phyloP scores from a whole-genome alignment of 2,329 filamentous ascomycete species.

The Orbilia ellipsospora region DNA sequence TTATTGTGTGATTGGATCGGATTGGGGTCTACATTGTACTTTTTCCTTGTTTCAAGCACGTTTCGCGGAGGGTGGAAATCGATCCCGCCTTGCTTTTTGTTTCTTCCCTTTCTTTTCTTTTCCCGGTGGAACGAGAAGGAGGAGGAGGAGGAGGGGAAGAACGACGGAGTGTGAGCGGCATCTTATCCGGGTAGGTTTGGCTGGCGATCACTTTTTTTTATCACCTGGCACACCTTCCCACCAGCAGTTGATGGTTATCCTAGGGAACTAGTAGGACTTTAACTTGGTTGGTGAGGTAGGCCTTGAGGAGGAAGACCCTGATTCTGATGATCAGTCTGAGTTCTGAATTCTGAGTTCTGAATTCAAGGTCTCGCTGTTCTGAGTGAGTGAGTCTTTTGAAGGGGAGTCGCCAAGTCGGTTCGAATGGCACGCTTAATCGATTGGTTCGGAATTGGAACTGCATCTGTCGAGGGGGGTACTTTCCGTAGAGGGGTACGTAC shows the following conservation, averaged over 20 bases:
- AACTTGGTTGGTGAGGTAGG: no score
- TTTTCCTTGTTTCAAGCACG: no score
- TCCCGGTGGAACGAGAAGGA: not conserved
- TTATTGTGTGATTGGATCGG: no score
- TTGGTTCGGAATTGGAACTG: no score
- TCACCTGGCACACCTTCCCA: slow-evolving; percentile 32
- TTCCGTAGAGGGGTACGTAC: no score
- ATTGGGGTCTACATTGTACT: no score
- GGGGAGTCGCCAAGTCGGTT: no score
- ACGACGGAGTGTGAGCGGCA: slow-evolving; percentile 30
- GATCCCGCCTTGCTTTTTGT: slow-evolving; percentile 3
- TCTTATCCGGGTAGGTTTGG: slow-evolving; percentile 53
- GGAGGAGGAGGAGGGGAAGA: not conserved
- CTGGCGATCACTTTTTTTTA: slow-evolving; percentile 30
- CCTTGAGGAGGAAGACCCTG: no score
- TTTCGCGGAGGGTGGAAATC: not conserved
- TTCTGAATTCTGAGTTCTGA: not conserved
- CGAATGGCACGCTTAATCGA: no score
- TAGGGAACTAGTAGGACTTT: slow-evolving; percentile 15
- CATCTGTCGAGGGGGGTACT: no score
- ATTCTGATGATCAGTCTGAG: not conserved
- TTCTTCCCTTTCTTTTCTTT: no score
- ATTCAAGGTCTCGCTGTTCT: not conserved
- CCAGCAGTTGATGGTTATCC: not conserved
- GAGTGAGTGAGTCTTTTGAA: not conserved